These are phyloP conservation scores for Myriosclerotinia duriaeana DNA, from an alignment of 2,329 filamentous ascomycete genomes.

Conservation along the genomic window DNA sequence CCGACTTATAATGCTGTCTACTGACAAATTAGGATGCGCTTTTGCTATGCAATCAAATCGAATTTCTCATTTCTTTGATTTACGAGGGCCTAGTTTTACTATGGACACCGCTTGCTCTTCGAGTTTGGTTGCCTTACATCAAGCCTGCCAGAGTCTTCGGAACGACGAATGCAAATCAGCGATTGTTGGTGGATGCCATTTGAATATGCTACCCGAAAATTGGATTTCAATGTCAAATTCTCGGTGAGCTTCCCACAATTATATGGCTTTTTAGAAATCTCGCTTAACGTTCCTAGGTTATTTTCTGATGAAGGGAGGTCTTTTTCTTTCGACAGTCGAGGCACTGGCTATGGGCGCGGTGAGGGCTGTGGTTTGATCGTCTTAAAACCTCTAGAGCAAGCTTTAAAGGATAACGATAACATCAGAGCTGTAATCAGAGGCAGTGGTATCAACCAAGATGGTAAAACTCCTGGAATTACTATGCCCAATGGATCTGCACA, in stretches of 20 bases:
- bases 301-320: slow-evolving; percentile 37
- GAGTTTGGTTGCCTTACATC: slow-evolving; percentile 46
- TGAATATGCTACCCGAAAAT: slow-evolving; percentile 29
- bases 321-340: slow-evolving; percentile 56
- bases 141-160: slow-evolving; percentile 46
- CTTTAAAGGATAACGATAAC: slow-evolving; percentile 58
- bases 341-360: slow-evolving; percentile 63
- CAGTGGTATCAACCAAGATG: slow-evolving; percentile 53
- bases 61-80: slow-evolving; percentile 46
- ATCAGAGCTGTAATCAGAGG: slow-evolving; percentile 47
- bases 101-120: slow-evolving; percentile 51
- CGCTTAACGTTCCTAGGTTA: slow-evolving; percentile 49
- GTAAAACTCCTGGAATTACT: slow-evolving; percentile 56
- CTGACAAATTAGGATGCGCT: slow-evolving; percentile 31
- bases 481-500: slow-evolving; percentile 52
- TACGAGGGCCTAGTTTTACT: slow-evolving; percentile 45
- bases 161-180: slow-evolving; percentile 43
- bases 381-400: slow-evolving; percentile 58
- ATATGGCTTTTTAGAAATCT: neutral
- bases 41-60: slow-evolving; percentile 47
- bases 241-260: slow-evolving; percentile 27
- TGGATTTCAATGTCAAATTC: slow-evolving; percentile 38
- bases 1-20: neutral
- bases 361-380: slow-evolving; percentile 60
- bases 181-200: slow-evolving; percentile 32